A percentile compares a stretch with the other conserved stretches of the same genome.
phyloP scores from a whole-genome alignment of 768 basidiomycete species.

The Chiua virens region DNA sequence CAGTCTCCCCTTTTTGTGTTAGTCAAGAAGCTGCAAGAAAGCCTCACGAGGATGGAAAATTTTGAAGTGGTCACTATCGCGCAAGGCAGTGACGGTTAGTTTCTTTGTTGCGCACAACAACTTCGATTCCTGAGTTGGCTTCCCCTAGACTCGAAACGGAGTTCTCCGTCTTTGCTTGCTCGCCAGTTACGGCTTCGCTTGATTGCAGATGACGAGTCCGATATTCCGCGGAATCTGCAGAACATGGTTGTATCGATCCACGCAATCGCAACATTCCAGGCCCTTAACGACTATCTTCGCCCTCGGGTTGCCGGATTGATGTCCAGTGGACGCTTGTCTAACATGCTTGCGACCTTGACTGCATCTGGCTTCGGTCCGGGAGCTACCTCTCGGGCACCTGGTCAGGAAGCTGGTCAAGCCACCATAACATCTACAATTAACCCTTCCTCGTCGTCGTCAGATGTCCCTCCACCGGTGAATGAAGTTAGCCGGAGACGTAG shows the following conservation, averaged over 20 bases:
- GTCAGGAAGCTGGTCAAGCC: constrained; percentile 33
- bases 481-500: constrained; percentile 70
- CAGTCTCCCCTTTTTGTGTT: constrained; percentile 72
- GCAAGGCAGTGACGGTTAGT: constrained; percentile 73
- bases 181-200: constrained; percentile 88
- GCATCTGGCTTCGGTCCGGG: constrained; percentile 68
- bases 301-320: constrained; percentile 81
- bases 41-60: constrained; percentile 90
- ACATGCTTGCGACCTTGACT: constrained; percentile 89
- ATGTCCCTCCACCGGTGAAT: constrained; percentile 36
- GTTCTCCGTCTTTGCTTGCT: constrained; percentile 87
- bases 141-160: constrained; percentile 77
- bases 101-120: constrained; percentile 1
- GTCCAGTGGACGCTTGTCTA: constrained; percentile 65
- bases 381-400: constrained; percentile 38
- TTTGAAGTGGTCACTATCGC: constrained; percentile 93
- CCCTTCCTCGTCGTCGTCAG: constrained; percentile 35
- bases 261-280: constrained; percentile 97
- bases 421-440: constrained; percentile 24
- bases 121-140: constrained; percentile 1
- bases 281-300: constrained; percentile 92
- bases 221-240: constrained; percentile 81
- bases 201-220: constrained; percentile 85
- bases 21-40: constrained; percentile 96
- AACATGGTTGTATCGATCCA: constrained; percentile 97